Evolutionary conservation across 148 eudicot species (phyloP).

Genomic region (Fagopyrum esculentum): DNA sequence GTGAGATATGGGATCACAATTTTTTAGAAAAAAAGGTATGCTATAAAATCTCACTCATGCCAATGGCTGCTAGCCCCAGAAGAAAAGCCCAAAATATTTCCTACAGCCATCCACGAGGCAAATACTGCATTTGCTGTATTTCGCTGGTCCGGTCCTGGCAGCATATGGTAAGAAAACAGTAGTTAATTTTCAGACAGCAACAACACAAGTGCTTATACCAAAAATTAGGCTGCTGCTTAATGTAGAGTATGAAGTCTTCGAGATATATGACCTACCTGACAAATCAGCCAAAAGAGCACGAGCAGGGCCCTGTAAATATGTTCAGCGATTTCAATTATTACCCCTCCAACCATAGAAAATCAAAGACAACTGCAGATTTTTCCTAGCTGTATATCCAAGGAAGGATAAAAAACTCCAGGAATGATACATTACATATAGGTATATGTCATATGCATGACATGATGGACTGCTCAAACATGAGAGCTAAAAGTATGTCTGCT

Average conservation of each 20-base stretch:
- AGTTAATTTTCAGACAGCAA: constrained; percentile 14
- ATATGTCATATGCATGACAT: not conserved
- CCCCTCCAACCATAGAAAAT: constrained; percentile 4
- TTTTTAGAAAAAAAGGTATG: not conserved
- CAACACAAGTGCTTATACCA: not conserved
- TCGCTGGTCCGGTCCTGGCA: constrained; percentile 85
- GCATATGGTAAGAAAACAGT: constrained; percentile 16
- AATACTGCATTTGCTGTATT: constrained; percentile 91
- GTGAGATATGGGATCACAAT: not conserved
- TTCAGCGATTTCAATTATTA: not conserved
- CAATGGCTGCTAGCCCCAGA: constrained; percentile 89
- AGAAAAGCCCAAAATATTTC: constrained; percentile 92
- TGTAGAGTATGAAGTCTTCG: not conserved
- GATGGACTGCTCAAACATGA: not conserved
- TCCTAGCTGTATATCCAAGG: not conserved
- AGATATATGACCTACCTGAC: constrained; percentile 40
- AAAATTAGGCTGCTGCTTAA: not conserved
- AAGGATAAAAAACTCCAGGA: not conserved
- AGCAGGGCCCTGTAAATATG: constrained; percentile 75
- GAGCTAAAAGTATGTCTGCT: not conserved
- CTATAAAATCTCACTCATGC: constrained; percentile 50
- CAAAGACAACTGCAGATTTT: not conserved
- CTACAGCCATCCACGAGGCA: constrained; percentile 98
- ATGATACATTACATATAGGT: not conserved
- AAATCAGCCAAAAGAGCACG: constrained; percentile 98